Percentiles rank a stretch among this genome's conserved stretches.
These are phyloP conservation scores for Nakazawaea molendinolei DNA, from an alignment of 805 yeast genomes.

Conservation along the genomic window DNA sequence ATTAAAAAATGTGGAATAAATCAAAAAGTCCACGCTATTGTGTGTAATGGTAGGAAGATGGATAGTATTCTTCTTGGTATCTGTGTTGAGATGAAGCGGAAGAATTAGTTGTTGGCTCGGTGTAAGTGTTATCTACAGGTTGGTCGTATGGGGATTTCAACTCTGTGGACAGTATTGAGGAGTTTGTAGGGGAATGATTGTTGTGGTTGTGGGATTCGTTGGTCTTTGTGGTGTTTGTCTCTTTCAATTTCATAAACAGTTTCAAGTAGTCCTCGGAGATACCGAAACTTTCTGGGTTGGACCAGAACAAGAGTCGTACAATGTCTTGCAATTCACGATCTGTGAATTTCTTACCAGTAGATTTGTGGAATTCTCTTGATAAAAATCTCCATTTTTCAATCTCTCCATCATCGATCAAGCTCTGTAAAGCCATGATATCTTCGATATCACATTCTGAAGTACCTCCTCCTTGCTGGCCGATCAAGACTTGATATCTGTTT, in stretches of 20 bases:
- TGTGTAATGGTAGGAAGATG: no score
- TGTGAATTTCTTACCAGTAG: constrained; percentile 43
- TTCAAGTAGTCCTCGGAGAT: constrained; percentile 38
- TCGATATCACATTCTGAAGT: constrained; percentile 54
- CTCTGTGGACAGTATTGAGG: no score
- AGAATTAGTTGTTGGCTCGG: no score
- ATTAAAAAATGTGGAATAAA: no score
- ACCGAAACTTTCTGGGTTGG: constrained; percentile 52
- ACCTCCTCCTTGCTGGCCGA: constrained; percentile 80
- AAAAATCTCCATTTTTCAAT: constrained; percentile 62
- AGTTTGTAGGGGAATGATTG: constrained; percentile 13
- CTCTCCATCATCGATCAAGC: constrained; percentile 62
- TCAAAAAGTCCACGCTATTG: no score
- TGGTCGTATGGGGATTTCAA: no score
- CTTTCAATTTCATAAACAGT: constrained; percentile 21
- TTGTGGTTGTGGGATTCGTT: not conserved
- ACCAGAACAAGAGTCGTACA: constrained; percentile 44
- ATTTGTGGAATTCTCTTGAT: constrained; percentile 53
- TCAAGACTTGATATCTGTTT: constrained; percentile 71
- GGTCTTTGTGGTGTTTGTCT: not conserved
- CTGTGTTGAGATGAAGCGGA: no score
- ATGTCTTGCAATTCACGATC: constrained; percentile 50
- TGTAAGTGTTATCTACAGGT: no score
- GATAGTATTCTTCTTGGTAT: no score
- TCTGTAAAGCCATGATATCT: constrained; percentile 45